These are phyloP conservation scores for Jatropha multifida DNA, from an alignment of 441 rosid genomes.

Conservation along the genomic window DNA sequence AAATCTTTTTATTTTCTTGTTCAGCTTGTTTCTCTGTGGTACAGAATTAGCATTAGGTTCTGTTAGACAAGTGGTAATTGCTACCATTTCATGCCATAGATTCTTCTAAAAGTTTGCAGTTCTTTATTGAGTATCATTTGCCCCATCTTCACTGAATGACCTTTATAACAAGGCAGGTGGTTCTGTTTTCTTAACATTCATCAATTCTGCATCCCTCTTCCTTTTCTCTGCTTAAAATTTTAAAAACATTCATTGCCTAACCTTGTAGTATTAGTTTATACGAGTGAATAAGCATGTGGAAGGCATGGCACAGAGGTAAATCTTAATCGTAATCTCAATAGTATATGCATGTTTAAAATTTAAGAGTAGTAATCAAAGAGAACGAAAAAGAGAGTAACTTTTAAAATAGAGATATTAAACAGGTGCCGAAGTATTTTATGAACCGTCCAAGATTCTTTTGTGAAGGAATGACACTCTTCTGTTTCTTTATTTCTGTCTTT, in stretches of 20 bases:
- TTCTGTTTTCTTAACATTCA: not conserved
- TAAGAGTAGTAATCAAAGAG: too few species aligned
- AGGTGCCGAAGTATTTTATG: not conserved
- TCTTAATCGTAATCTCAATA: not conserved
- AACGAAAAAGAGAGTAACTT: not conserved
- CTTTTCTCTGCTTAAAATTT: not conserved
- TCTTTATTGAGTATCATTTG: not conserved
- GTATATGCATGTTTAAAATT: not conserved
- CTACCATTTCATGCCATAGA: not conserved
- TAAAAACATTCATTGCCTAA: not conserved
- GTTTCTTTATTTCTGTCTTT: constrained; percentile 5
- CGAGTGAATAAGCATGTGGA: not conserved
- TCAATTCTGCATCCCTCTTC: not conserved
- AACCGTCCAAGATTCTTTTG: constrained; percentile 14
- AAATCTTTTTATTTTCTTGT: not conserved
- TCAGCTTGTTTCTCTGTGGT: not conserved
- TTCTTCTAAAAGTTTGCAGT: constrained; percentile 11
- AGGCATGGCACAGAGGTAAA: not conserved
- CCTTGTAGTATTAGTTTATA: not conserved
- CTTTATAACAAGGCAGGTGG: not conserved
- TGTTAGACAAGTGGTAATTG: not conserved
- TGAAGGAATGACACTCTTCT: constrained; percentile 16
- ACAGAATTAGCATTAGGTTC: constrained; percentile 27
- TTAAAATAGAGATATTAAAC: not conserved
- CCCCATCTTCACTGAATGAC: not conserved